Evolutionary conservation across 2,329 filamentous ascomycete genomes (phyloP), one percentile per base, ranked within the genome.

Genomic region (Penicillium hordei): DNA sequence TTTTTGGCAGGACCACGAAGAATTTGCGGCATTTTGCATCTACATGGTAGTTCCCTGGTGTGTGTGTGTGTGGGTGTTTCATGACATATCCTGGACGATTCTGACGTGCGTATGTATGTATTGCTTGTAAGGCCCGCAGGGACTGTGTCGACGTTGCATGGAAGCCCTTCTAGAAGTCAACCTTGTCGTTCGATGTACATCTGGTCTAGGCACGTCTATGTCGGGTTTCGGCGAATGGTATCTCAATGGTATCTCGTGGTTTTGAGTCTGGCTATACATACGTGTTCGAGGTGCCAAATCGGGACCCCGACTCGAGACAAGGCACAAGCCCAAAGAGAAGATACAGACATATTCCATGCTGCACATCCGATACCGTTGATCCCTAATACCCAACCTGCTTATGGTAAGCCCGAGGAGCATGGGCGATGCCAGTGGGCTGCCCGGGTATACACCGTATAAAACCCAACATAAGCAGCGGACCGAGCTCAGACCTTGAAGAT

Each of bases 71-170:
- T n/a, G 21, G 5, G 33, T 44, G 54, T 52, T 57, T 57, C 54
- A 52, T 39, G 15, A 52, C 36, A 45, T 54, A 56, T 36, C 54
- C 48, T 21, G 40, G 48, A 46, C 21, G 23, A 23, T 39, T 52
- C 7, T 39, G 31, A 29, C 5, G 31, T 52, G 39, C 29, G n/a
- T 50, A 13, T 42, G 21, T 42, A 42, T 42, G 42, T 45, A 9
- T 55, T 25, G n/a, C 29, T 25, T 9, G 38, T 42, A 33, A 52
- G 17, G 38, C 13, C 23, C 21, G 34, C 10, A 29, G 19, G 27
- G 27, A 7, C 23, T 19, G 21, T 19, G 10, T 21, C 27, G 19
- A 50, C 3, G 29, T 33, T 55, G 45, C 45, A 40, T 33, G 19
- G 29, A 19, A 48, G 15, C 3, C 15, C 9, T 55, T 44, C 38